Percentiles rank a stretch among this genome's conserved stretches.
Conservation (phyloP, 2,329 filamentous ascomycete species). For the Conoideocrella luteorostrata region DNA sequence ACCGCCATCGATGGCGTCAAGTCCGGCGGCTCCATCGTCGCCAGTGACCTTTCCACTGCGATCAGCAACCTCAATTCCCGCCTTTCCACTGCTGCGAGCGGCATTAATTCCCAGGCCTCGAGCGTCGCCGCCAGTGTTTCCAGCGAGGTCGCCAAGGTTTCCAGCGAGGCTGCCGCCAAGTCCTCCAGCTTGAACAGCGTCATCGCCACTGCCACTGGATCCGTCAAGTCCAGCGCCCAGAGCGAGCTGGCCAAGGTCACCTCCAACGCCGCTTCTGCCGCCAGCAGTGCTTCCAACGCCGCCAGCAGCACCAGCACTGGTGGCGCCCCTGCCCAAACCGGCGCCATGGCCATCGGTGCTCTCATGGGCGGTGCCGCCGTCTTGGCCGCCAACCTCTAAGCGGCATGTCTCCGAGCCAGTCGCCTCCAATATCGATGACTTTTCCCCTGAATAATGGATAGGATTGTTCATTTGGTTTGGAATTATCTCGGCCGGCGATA, state of each 20-base stretch:
- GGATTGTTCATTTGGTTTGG: no score
- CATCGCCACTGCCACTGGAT: conserved; percentile 15
- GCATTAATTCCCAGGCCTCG: conserved; percentile 9
- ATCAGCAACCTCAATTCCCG: background rate
- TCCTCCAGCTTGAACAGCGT: conserved; percentile 18
- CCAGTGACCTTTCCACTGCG: background rate
- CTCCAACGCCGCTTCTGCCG: conserved; percentile 10
- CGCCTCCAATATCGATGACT: no score
- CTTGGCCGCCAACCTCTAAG: conserved; percentile 36
- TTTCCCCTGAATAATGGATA: no score
- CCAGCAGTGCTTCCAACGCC: conserved; percentile 13
- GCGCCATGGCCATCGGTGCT: conserved; percentile 37
- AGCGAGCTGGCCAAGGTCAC: conserved; percentile 17
- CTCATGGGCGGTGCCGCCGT: conserved; percentile 41
- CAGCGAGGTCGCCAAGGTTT: conserved; percentile 8
- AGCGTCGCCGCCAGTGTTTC: conserved; percentile 8
- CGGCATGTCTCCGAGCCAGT: no score
- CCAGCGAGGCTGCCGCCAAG: conserved; percentile 16
- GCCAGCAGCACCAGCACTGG: conserved; percentile 12
- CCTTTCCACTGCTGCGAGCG: background rate
- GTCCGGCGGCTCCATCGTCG: background rate
- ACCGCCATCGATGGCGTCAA: conserved; percentile 4
- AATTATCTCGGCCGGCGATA: no score
- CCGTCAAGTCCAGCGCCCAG: conserved; percentile 16
- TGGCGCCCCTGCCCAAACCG: conserved; percentile 31